Base-by-base conservation (phyloP, 1,284 basidiomycete genomes). In the Ganoderma meredithae region DNA sequence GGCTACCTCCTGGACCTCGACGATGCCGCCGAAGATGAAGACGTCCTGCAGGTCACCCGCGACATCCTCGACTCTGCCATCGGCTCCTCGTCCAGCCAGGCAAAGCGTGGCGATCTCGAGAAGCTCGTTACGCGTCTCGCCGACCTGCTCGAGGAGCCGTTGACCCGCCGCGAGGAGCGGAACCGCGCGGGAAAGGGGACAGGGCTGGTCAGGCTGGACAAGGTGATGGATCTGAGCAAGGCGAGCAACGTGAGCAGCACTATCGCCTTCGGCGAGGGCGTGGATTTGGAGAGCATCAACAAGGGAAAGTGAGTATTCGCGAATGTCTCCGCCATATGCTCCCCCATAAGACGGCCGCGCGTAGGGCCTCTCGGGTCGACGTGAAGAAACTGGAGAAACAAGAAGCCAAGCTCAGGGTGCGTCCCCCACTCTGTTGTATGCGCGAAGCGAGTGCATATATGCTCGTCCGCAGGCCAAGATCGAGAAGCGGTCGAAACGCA, bases 321-420 rank as follows among this genome's bases (percentile, higher is more conserved):
- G 41, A 19, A 27, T 7, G 39, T 33, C 13, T 49, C 3, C 8
- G 15, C 25, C 2, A 25, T 52, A 31, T 31, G 27, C 9, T 25
- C 36, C 19, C 22, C 56, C 41, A 60, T 62, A 19, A 49, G 40
- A 55, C 36, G 36, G 31, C 53, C 2, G 15, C 3, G 58, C 44
- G 56, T 73, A 95, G 95, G 80, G 95, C 95, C 40, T 97, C 96
- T 59, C 92, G 95, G 60, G 98, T 99, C 66, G 98, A 99, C 83
- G 89, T 99, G 72, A 97, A 95, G 83, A 99, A 98, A 78, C 89
- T 99, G 19, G 98, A 98, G 80, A 99, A 99, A 81, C 96, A 98
- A 74, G 98, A 99, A 81, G 95, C 96, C 3, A 99, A 99, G 81
- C 91, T 99, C 70, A 92, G 92, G 84, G 92, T 90, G 69, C 64